Evolutionary conservation across 495 filamentous ascomycete species (phyloP), one percentile per base, ranked within the genome.

Genomic region (Pseudevernia furfuracea): DNA sequence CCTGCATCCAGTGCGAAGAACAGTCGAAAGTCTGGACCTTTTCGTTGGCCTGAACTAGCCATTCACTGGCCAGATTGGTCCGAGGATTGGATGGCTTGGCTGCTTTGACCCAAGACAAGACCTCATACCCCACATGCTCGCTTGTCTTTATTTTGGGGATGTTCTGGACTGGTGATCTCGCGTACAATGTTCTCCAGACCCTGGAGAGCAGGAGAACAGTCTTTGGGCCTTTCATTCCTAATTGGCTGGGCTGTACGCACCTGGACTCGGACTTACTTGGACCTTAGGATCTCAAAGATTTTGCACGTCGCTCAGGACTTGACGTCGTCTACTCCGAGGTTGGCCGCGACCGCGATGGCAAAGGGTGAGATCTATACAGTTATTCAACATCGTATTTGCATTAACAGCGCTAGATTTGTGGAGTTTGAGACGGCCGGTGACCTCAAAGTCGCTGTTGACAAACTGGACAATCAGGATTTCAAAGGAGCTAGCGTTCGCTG

Each of bases 241-340:
- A 69, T 73, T 64, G 62, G 62, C 62, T 60, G 38, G 65, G 57
- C 46, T 63, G 66, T 68, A 68, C 71, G 66, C 58, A 69, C 73
- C 75, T 77, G 80, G 79, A 81, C 70, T 74, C 71, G 77, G 75
- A 84, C 84, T 86, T 78, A 86, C 82, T 74, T 73, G 75, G 78
- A 71, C 81, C 80, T 82, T 89, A 99, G 94, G 95, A 99, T 76
- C 85, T 99, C 49, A 99, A 99, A 90, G 94, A 99, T 77, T 99
- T 97, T 75, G 95, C 94, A 64, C 93, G 94, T 72, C 89, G 92
- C 74, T 95, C 92, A 77, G 91, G 91, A 73, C 84, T 95, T 75
- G 95, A 97, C 75, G 94, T 99, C 69, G 94, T 99, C 66, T 99
- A 96, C 73, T 96, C 92, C 60, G 94, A 99, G 79, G 92, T 95